phyloP scores from a whole-genome alignment of 495 filamentous ascomycete genomes.

The Geopyxis carbonaria region DNA sequence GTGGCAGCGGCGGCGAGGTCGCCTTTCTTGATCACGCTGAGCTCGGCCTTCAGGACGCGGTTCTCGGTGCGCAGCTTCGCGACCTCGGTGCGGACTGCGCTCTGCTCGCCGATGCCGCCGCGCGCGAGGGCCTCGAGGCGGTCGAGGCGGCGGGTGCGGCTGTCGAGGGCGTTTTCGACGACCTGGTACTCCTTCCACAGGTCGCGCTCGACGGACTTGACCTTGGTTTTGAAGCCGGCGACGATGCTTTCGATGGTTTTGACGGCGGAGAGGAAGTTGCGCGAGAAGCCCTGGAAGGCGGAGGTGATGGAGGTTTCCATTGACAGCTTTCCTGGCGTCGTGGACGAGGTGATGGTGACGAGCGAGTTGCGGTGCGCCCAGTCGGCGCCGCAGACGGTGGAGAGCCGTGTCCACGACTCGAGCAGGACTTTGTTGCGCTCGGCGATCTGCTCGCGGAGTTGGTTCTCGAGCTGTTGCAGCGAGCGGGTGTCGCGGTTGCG shows the following conservation, averaged over 20 bases:
- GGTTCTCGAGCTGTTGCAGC: conserved; percentile 52
- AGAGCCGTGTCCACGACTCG: conserved; percentile 71
- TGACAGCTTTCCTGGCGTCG: conserved; percentile 14
- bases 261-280: conserved; percentile 70
- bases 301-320: conserved; percentile 21
- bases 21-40: conserved; percentile 28
- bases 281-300: conserved; percentile 59
- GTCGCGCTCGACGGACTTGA: conserved; percentile 70
- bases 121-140: conserved; percentile 60
- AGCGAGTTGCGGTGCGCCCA: conserved; percentile 83
- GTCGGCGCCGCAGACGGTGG: conserved; percentile 69
- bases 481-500: conserved; percentile 58
- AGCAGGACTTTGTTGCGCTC: conserved; percentile 82
- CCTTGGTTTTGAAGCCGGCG: conserved; percentile 59
- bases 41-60: conserved; percentile 65
- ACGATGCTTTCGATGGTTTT: conserved; percentile 76
- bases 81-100: conserved; percentile 38
- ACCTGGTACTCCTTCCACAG: conserved; percentile 79
- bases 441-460: conserved; percentile 65
- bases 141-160: conserved; percentile 72
- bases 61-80: conserved; percentile 61
- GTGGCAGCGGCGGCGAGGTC: conserved; percentile 12
- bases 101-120: conserved; percentile 30
- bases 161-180: conserved; percentile 62
- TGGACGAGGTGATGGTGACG: conserved; percentile 51